A percentile compares a stretch with the other conserved stretches of the same genome.
Evolutionary conservation across 176 grass and related monocot species (phyloP).

Genomic region (Saccharum officinarum): DNA sequence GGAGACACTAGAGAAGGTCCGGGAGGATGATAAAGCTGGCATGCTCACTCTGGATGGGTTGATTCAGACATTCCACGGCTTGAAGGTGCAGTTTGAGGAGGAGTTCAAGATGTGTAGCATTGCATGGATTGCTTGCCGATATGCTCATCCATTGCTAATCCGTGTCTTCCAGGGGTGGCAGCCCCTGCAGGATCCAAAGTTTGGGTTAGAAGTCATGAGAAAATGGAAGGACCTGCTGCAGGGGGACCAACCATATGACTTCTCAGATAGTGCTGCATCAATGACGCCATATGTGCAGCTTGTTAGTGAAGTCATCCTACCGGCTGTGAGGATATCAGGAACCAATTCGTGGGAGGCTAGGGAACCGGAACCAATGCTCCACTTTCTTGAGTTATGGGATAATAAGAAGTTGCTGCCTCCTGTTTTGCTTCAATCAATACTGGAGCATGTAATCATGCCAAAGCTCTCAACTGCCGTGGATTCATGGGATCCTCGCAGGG

Average conservation of each 20-base stretch:
- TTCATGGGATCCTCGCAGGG: slow-evolving; percentile 82
- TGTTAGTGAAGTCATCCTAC: slow-evolving; percentile 77
- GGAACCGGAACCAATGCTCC: slow-evolving; percentile 85
- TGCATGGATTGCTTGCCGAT: slow-evolving; percentile 67
- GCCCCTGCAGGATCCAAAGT: slow-evolving; percentile 64
- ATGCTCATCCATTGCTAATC: slow-evolving; percentile 62
- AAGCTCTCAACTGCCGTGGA: slow-evolving; percentile 74
- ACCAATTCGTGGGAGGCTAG: slow-evolving; percentile 86
- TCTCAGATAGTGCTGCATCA: slow-evolving; percentile 48
- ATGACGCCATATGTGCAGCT: slow-evolving; percentile 76
- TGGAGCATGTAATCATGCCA: slow-evolving; percentile 82
- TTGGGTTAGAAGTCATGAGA: slow-evolving; percentile 66
- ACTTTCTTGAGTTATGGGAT: slow-evolving; percentile 73
- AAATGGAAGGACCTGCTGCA: slow-evolving; percentile 78
- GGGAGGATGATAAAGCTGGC: slow-evolving; percentile 51
- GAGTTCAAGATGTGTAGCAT: slow-evolving; percentile 83
- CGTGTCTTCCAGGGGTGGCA: slow-evolving; percentile 85
- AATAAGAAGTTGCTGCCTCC: slow-evolving; percentile 55
- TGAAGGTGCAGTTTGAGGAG: slow-evolving; percentile 56
- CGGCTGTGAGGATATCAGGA: slow-evolving; percentile 71
- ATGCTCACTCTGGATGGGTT: slow-evolving; percentile 58
- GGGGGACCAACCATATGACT: slow-evolving; percentile 69
- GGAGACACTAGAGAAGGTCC: slow-evolving; percentile 56
- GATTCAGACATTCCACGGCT: slow-evolving; percentile 52
- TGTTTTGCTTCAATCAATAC: slow-evolving; percentile 65